Evolutionary conservation across 176 grass and related monocot genomes (phyloP).

Genomic region (Oryza nivara): DNA sequence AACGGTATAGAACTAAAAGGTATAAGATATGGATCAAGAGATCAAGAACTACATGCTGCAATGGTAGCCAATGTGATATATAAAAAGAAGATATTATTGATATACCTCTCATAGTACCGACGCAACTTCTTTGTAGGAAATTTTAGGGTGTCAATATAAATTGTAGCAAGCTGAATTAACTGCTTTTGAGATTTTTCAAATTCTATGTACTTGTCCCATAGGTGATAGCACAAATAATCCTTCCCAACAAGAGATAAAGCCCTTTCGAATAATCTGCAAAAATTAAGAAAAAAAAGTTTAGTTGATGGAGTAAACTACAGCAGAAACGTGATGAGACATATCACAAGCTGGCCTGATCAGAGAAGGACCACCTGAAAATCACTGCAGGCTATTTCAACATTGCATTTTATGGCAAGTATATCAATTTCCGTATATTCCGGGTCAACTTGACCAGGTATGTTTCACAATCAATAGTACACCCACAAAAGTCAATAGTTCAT

Average conservation of each 20-base stretch:
- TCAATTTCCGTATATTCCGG: neutral
- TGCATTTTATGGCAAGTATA: neutral
- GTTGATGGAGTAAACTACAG: conserved; percentile 2
- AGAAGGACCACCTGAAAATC: conserved; percentile 14
- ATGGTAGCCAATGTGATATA: conserved; percentile 15
- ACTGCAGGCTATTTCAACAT: neutral
- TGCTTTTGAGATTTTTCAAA: conserved; percentile 85
- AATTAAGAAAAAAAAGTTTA: conserved; percentile 22
- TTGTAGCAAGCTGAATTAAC: conserved; percentile 69
- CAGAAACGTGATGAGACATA: conserved; percentile 31
- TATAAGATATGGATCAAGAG: conserved; percentile 5
- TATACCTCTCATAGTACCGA: conserved; percentile 83
- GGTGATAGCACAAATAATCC: conserved; percentile 76
- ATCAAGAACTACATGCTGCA: conserved; percentile 12
- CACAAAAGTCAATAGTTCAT: neutral
- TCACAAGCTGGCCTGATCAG: conserved; percentile 26
- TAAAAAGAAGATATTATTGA: conserved; percentile 16
- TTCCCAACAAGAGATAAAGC: conserved; percentile 80
- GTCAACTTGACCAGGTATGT: neutral
- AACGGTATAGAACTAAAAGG: neutral
- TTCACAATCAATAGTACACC: conserved; percentile 7
- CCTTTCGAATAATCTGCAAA: conserved; percentile 79
- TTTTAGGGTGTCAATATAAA: conserved; percentile 69
- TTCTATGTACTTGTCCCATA: conserved; percentile 92
- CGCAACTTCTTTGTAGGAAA: conserved; percentile 92